phyloP scores from a whole-genome alignment of 176 grass and related monocot species.

The Aegilops tauschii region DNA sequence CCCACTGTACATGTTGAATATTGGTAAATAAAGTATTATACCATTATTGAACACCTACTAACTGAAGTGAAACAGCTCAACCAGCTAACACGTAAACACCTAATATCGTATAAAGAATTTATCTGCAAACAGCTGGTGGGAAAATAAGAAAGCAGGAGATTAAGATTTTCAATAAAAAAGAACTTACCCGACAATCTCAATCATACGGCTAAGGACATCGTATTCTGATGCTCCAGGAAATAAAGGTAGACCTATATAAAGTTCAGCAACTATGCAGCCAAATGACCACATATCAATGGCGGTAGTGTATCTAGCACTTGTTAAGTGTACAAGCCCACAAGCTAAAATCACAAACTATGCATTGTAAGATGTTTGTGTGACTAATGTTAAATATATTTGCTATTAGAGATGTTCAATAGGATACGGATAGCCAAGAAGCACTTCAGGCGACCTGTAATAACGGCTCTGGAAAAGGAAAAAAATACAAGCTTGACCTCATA shows the following conservation, averaged over 20 bases:
- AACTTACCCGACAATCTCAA: constrained; percentile 82
- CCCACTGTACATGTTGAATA: constrained; percentile 60
- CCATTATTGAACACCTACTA: constrained; percentile 4
- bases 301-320: constrained; percentile 80
- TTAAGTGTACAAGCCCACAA: constrained; percentile 53
- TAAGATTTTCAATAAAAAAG: constrained; percentile 16
- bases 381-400: constrained; percentile 19
- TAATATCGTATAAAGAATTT: constrained; percentile 9
- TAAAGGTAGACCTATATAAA: constrained; percentile 95
- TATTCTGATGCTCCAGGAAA: constrained; percentile 97
- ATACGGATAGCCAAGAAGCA: constrained; percentile 99
- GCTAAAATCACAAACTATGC: constrained; percentile 21
- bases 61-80: constrained; percentile 24
- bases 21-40: constrained; percentile 14
- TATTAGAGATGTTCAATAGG: constrained; percentile 45
- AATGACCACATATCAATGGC: constrained; percentile 99
- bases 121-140: neutral
- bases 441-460: constrained; percentile 96
- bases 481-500: constrained; percentile 36
- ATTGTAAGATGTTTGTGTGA: constrained; percentile 17
- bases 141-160: constrained; percentile 23
- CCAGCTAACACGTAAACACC: constrained; percentile 9
- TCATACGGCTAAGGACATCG: constrained; percentile 89
- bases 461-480: constrained; percentile 80
- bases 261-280: constrained; percentile 89